Conservation (phyloP, 2,329 filamentous ascomycete species). For the Lasiodiplodia sp. region DNA sequence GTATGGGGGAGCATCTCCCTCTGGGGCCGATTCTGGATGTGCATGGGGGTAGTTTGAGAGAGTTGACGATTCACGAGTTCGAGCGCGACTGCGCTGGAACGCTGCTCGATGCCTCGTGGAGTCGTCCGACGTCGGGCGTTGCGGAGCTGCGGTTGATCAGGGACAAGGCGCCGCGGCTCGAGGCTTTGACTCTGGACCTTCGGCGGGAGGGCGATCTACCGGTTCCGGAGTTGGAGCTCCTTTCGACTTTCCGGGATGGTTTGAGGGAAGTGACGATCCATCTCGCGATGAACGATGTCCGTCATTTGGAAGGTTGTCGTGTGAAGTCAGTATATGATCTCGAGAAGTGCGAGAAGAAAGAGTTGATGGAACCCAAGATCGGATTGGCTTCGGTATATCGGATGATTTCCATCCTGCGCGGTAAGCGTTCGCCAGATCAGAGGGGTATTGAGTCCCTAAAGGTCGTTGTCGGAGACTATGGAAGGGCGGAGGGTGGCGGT, state of each 20-base stretch:
- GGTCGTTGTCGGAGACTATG: too few relatives aligned
- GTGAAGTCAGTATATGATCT: too few relatives aligned
- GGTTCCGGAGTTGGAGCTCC: background rate
- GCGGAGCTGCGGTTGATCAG: background rate
- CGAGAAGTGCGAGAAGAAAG: background rate
- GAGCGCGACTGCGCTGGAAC: background rate
- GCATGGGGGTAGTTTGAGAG: background rate
- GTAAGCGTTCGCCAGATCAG: too few relatives aligned
- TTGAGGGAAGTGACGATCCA: background rate
- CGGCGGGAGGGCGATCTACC: too few relatives aligned
- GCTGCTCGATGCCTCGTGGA: background rate
- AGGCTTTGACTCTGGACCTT: background rate
- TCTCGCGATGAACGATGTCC: background rate
- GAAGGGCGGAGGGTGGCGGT: too few relatives aligned
- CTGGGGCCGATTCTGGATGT: background rate
- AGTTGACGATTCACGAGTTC: background rate
- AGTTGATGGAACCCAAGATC: background rate
- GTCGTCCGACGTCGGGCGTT: background rate
- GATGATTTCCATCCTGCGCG: background rate
- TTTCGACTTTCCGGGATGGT: background rate
- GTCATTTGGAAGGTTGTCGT: too few relatives aligned
- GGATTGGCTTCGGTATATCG: too few relatives aligned
- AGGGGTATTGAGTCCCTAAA: too few relatives aligned
- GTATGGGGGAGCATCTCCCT: background rate
- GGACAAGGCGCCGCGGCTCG: background rate